A percentile compares a stretch with the other conserved stretches of the same genome.
Conservation (phyloP, 2,329 filamentous ascomycete genomes). For the Mollisiaceae sp. region DNA sequence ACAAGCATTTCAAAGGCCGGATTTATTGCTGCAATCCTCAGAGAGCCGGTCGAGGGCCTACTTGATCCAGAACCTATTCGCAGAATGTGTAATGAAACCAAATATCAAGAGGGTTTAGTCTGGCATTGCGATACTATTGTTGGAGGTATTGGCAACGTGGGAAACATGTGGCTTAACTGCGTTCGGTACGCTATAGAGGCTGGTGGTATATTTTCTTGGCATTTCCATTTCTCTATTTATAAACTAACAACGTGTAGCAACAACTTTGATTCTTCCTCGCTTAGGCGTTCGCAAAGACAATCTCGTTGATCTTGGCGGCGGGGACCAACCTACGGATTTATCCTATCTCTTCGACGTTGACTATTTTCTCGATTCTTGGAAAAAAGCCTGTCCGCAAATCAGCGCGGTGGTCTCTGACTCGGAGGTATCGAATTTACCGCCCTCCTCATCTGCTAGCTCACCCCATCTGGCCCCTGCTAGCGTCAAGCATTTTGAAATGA, state of each 20-base stretch:
- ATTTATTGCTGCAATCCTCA: background rate
- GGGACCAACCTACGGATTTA: background rate
- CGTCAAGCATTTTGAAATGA: background rate
- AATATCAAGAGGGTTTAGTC: background rate
- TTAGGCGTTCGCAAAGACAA: constrained; percentile 1
- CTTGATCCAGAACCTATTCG: background rate
- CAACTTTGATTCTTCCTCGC: constrained; percentile 2
- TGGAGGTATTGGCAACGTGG: background rate
- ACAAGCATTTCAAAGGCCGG: background rate
- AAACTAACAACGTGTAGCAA: background rate
- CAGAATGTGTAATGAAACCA: background rate
- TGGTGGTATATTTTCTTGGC: background rate
- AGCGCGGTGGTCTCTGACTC: background rate
- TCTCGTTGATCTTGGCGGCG: background rate
- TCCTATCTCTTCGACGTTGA: background rate
- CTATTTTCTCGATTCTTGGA: background rate
- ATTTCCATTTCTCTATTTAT: background rate
- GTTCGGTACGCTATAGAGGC: constrained; percentile 3
- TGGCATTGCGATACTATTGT: background rate
- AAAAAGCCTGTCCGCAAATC: background rate
- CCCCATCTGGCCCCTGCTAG: background rate
- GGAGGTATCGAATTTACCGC: background rate
- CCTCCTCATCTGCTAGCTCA: background rate
- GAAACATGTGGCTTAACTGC: constrained; percentile 2
- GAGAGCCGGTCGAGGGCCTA: background rate